A percentile compares a stretch with the other conserved stretches of the same genome.
phyloP scores from a whole-genome alignment of 2,329 filamentous ascomycete species.

The Xylariaceae sp. region DNA sequence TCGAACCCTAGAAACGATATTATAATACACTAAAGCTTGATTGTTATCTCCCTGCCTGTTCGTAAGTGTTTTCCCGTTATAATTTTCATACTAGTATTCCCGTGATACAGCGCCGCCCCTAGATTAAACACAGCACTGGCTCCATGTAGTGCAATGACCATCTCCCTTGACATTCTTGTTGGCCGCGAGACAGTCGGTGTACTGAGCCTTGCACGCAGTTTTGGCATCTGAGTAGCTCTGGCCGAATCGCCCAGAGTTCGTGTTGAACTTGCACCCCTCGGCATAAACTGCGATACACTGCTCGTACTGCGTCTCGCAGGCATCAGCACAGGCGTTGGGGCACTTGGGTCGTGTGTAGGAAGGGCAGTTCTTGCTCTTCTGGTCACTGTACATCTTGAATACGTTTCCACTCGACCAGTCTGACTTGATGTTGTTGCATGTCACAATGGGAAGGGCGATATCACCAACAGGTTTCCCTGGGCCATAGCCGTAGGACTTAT shows the following conservation, averaged over 20 bases:
- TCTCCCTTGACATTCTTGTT: constrained; percentile 40
- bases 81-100: too few species aligned
- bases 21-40: too few species aligned
- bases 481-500: constrained; percentile 63
- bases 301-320: constrained; percentile 52
- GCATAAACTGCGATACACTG: constrained; percentile 49
- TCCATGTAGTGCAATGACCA: constrained; percentile 38
- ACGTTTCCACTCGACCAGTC: constrained; percentile 40
- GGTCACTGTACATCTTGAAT: constrained; percentile 52
- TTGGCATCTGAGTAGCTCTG: constrained; percentile 31
- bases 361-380: constrained; percentile 42
- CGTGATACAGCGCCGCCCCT: neutral
- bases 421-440: constrained; percentile 50
- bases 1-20: too few species aligned
- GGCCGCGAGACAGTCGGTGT: constrained; percentile 44
- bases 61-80: too few species aligned
- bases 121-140: constrained; percentile 1
- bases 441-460: constrained; percentile 51
- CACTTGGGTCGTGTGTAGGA: constrained; percentile 40
- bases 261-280: constrained; percentile 42
- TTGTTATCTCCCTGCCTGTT: too few species aligned
- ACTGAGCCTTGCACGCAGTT: constrained; percentile 49
- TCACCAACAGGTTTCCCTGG: constrained; percentile 57
- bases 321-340: constrained; percentile 46
- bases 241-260: constrained; percentile 17